phyloP scores from a whole-genome alignment of 306 rosid species.

The Ceratonia siliqua region DNA sequence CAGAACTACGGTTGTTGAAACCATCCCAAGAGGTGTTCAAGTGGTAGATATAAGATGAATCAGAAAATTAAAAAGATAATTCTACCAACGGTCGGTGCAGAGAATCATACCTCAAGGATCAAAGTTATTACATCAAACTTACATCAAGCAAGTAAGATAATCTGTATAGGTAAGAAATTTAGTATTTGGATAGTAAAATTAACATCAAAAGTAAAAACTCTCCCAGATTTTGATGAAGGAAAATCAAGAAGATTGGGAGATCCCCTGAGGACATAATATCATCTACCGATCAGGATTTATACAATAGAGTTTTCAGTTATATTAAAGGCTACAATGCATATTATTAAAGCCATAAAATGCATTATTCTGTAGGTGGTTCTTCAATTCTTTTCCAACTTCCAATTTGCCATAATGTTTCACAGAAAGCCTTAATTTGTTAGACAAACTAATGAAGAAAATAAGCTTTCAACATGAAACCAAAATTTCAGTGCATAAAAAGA shows the following conservation, averaged over 20 bases:
- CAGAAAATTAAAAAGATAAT: background rate
- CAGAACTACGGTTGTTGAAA: conserved; percentile 13
- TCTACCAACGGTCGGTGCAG: background rate
- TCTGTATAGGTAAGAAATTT: background rate
- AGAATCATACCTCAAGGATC: conserved; percentile 17
- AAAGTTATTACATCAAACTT: conserved; percentile 7
- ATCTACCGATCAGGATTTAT: background rate
- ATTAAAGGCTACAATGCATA: conserved; percentile 7
- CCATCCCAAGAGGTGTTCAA: conserved; percentile 4
- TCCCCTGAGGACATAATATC: background rate
- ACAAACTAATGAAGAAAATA: background rate
- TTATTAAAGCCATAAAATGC: conserved; percentile 2
- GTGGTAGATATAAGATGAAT: conserved; percentile 4
- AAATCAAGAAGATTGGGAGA: conserved; percentile 5
- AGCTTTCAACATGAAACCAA: conserved; percentile 25
- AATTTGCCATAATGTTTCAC: conserved; percentile 27
- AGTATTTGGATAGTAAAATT: conserved; percentile 4
- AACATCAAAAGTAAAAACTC: conserved; percentile 8
- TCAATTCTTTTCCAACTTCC: conserved; percentile 7
- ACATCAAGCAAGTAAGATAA: background rate
- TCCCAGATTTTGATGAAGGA: conserved; percentile 12
- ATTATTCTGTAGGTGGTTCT: background rate
- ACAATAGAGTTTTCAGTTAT: background rate
- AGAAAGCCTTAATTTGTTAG: conserved; percentile 2
- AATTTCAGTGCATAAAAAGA: background rate